Conservation (phyloP, 306 rosid genomes). For the Sicyos edulis region DNA sequence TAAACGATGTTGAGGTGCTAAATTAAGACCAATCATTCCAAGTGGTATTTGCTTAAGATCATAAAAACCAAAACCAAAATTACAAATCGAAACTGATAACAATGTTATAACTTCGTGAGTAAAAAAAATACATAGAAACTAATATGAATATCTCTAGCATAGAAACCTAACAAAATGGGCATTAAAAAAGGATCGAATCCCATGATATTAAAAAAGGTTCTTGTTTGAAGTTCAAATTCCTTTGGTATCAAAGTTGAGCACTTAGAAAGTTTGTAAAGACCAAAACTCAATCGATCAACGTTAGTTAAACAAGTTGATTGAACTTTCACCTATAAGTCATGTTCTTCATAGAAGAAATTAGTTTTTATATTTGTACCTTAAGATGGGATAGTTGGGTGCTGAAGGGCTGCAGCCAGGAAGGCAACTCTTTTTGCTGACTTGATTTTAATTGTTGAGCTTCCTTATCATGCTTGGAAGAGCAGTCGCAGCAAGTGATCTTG, state of each 20-base stretch:
- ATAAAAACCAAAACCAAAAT: neutral
- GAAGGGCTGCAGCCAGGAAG: constrained; percentile 87
- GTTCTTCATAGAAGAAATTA: neutral
- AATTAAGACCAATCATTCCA: neutral
- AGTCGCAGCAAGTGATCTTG: constrained; percentile 62
- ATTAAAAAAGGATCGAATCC: neutral
- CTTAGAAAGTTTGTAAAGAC: neutral
- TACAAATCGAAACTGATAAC: neutral
- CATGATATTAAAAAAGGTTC: neutral
- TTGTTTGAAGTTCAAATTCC: neutral
- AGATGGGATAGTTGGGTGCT: constrained; percentile 40
- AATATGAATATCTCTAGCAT: neutral
- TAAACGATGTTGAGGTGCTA: neutral
- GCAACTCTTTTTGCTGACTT: constrained; percentile 57
- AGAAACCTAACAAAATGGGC: neutral
- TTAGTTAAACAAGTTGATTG: neutral
- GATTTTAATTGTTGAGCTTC: constrained; percentile 63
- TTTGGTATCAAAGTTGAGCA: neutral
- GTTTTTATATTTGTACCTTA: constrained; percentile 40
- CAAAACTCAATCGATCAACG: neutral
- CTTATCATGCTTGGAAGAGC: constrained; percentile 64
- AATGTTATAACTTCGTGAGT: neutral
- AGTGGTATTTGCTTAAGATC: neutral
- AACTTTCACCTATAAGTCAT: neutral
- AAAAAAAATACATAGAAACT: neutral